Evolutionary conservation across 345 rosid genomes (phyloP).

Genomic region (Durio zibethinus): DNA sequence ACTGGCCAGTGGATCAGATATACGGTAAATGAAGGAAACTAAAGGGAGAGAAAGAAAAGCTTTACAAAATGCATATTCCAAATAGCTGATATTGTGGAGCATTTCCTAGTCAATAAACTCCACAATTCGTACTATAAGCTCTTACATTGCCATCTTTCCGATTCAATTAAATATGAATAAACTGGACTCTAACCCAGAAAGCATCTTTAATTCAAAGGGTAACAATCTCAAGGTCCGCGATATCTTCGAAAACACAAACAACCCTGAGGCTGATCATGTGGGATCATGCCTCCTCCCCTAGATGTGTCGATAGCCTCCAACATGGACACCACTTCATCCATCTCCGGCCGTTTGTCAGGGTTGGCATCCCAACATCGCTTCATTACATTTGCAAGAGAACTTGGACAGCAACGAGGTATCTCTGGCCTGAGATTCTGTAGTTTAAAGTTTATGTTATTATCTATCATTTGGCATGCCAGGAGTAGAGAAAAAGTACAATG

Average conservation of each 20-base stretch:
- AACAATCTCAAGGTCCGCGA: conserved; percentile 62
- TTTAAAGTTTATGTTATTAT: conserved; percentile 10
- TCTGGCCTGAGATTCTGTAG: conserved; percentile 89
- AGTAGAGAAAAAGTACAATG: too few species aligned
- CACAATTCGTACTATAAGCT: conserved; percentile 18
- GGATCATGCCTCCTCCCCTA: conserved; percentile 97
- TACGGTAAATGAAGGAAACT: background rate
- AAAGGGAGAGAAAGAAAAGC: conserved; percentile 1
- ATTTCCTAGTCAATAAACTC: conserved; percentile 18
- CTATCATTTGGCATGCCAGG: background rate
- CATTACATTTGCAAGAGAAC: conserved; percentile 82
- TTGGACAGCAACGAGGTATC: conserved; percentile 96
- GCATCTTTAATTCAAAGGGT: background rate
- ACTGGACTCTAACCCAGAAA: conserved; percentile 7
- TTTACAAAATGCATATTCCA: conserved; percentile 28
- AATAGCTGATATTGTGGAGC: conserved; percentile 13
- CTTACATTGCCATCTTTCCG: conserved; percentile 16
- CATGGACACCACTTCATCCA: conserved; percentile 87
- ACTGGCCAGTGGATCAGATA: too few species aligned
- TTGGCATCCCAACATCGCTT: conserved; percentile 97
- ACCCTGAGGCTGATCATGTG: conserved; percentile 73
- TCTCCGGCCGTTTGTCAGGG: conserved; percentile 89
- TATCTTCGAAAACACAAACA: conserved; percentile 75
- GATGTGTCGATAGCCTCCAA: conserved; percentile 87
- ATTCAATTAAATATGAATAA: conserved; percentile 25